Evolutionary conservation across 2,329 filamentous ascomycete species (phyloP), one percentile per base, ranked within the genome.

Genomic region (Leptographium radiaticola): DNA sequence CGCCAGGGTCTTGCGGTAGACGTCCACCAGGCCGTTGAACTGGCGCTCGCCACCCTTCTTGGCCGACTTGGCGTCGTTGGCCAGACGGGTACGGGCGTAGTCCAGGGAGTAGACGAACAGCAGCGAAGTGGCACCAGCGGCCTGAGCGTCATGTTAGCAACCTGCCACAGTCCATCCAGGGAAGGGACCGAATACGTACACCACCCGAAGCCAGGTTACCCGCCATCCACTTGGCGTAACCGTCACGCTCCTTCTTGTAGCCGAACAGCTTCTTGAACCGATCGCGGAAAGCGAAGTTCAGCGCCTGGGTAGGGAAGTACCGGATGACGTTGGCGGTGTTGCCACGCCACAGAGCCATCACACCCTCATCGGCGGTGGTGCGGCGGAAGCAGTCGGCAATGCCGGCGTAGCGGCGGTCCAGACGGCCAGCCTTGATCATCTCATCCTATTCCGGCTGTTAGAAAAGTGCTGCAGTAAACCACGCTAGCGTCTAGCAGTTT

Each of bases 321-420:
- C 93, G 93, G 83, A 98, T 95, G 76, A 98, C 93, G 86, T 98
- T 98, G 89, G 93, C 93, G 73, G 93, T 98, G 89, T 98, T 98
- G 78, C 93, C 93, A 84, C 93, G 85, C 93, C 93, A 98, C 68
- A 98, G 83, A 63, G 91, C 84, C 75, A 93, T 84, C 67, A 93
- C 76, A 87, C 93, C 93, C 83, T 98, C 93, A 63, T 87, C 80
- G 68, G 84, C 83, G 62, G 81, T 81, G 71, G 93, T 97, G 73
- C 93, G 88, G 68, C 77, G 79, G 86, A 98, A 98, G 83, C 93
- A 97, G 74, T 98, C 93, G 59, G 61, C 69, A 72, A 98, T 97
- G 74, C 93, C 93, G 68, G 77, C 76, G 83, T 96, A 98, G 77
- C 91, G 94, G 77, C 85, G 86, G 83, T 94, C 89, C 63, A 98